These are phyloP conservation scores for Fusarium clavum DNA, from an alignment of 2,329 filamentous ascomycete species.

Conservation along the genomic window DNA sequence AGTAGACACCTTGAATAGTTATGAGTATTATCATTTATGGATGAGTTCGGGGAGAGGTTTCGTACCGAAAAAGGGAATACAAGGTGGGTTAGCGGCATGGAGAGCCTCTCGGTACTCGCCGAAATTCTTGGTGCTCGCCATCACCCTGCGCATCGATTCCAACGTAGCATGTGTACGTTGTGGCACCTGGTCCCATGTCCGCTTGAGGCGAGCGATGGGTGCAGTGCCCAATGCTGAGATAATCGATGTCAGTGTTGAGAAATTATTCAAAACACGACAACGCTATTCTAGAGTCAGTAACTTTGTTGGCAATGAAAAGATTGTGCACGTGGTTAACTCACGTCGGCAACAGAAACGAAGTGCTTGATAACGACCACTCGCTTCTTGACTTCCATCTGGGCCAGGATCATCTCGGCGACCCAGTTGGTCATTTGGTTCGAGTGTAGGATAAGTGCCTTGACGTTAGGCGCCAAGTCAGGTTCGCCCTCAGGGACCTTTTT, in stretches of 20 bases:
- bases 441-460: slow-evolving; percentile 95
- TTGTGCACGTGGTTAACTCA: slow-evolving; percentile 60
- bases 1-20: slow-evolving; percentile 78
- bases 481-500: slow-evolving; percentile 89
- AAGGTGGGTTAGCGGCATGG: slow-evolving; percentile 93
- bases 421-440: slow-evolving; percentile 99
- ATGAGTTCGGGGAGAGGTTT: neutral
- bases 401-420: slow-evolving; percentile 99
- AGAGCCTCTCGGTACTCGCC: slow-evolving; percentile 94
- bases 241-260: slow-evolving; percentile 96
- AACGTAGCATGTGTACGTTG: slow-evolving; percentile 82
- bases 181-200: slow-evolving; percentile 95
- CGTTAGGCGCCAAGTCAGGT: slow-evolving; percentile 88
- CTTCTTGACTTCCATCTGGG: slow-evolving; percentile 93
- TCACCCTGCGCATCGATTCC: slow-evolving; percentile 92
- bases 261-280: slow-evolving; percentile 95
- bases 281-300: slow-evolving; percentile 67
- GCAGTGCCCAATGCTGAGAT: slow-evolving; percentile 95
- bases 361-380: slow-evolving; percentile 98
- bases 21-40: slow-evolving; percentile 15
- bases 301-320: neutral
- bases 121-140: slow-evolving; percentile 99
- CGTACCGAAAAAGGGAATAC: slow-evolving; percentile 97
- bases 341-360: slow-evolving; percentile 95
- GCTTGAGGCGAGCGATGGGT: slow-evolving; percentile 90